A percentile compares a stretch with the other conserved stretches of the same genome.
These are phyloP conservation scores for Adenanthera pavonina DNA, from an alignment of 306 rosid genomes.

Conservation along the genomic window DNA sequence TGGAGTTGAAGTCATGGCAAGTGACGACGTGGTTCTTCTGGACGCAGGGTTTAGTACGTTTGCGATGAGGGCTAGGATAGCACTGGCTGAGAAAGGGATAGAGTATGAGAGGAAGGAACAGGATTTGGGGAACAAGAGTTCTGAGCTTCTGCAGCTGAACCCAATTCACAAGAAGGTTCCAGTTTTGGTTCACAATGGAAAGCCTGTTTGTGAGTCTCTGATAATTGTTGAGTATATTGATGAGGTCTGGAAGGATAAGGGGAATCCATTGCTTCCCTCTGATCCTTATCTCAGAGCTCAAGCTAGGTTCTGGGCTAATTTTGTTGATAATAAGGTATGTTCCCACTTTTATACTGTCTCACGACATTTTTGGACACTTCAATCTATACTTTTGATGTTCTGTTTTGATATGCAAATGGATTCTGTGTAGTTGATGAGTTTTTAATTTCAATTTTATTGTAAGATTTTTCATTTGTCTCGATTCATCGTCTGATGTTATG, in stretches of 20 bases:
- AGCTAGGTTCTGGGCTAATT: slow-evolving; percentile 21
- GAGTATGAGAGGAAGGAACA: slow-evolving; percentile 38
- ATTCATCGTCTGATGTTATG: too few relatives aligned
- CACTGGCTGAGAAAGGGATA: slow-evolving; percentile 49
- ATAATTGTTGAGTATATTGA: slow-evolving; percentile 50
- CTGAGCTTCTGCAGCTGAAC: slow-evolving; percentile 40
- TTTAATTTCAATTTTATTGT: too few relatives aligned
- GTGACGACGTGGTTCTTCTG: slow-evolving; percentile 38
- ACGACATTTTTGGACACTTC: too few relatives aligned
- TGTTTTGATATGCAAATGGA: too few relatives aligned
- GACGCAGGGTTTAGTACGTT: slow-evolving; percentile 40
- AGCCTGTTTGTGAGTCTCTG: slow-evolving; percentile 53
- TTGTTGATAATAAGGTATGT: background rate
- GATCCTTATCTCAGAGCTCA: slow-evolving; percentile 52
- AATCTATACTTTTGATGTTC: too few relatives aligned
- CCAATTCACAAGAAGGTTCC: slow-evolving; percentile 1
- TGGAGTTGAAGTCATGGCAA: slow-evolving; percentile 25
- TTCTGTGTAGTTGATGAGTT: too few relatives aligned
- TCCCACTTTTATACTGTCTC: too few relatives aligned
- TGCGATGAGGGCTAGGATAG: slow-evolving; percentile 46
- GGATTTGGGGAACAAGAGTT: slow-evolving; percentile 50
- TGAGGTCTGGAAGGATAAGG: slow-evolving; percentile 42
- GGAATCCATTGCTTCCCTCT: slow-evolving; percentile 43
- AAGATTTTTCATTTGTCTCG: too few relatives aligned
- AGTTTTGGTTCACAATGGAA: background rate